A percentile compares a stretch with the other conserved stretches of the same genome.
phyloP scores from a whole-genome alignment of 306 rosid genomes.

The Cucurbita ficifolia region DNA sequence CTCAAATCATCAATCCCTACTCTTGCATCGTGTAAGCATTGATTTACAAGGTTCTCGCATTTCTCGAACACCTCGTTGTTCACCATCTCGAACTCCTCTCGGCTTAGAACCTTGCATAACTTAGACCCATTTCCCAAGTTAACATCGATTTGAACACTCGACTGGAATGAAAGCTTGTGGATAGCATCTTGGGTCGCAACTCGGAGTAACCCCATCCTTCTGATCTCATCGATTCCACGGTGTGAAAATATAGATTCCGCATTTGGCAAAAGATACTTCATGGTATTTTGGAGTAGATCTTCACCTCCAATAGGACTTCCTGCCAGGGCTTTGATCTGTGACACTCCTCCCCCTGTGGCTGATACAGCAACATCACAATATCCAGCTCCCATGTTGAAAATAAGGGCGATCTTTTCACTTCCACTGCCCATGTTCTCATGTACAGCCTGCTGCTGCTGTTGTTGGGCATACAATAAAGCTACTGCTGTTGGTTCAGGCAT shows the following conservation, averaged over 20 bases:
- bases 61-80: constrained; percentile 48
- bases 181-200: constrained; percentile 68
- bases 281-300: constrained; percentile 81
- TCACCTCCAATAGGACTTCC: constrained; percentile 87
- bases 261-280: constrained; percentile 49
- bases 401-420: constrained; percentile 58
- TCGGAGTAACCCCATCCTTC: constrained; percentile 47
- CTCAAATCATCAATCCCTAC: constrained; percentile 36
- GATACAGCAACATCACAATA: constrained; percentile 71
- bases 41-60: constrained; percentile 45
- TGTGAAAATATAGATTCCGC: constrained; percentile 29
- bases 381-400: constrained; percentile 90
- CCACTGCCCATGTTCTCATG: constrained; percentile 42
- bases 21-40: constrained; percentile 63
- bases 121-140: constrained; percentile 50
- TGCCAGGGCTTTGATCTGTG: constrained; percentile 69
- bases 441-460: constrained; percentile 47
- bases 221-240: constrained; percentile 38
- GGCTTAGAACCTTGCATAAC: constrained; percentile 33
- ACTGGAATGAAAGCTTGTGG: constrained; percentile 50
- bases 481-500: constrained; percentile 96
- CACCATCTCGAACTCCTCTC: constrained; percentile 60
- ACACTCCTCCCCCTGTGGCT: constrained; percentile 66
- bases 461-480: constrained; percentile 66
- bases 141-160: constrained; percentile 33